These are phyloP conservation scores for Suillus cothurnatus DNA, from an alignment of 768 basidiomycete genomes.

Conservation along the genomic window DNA sequence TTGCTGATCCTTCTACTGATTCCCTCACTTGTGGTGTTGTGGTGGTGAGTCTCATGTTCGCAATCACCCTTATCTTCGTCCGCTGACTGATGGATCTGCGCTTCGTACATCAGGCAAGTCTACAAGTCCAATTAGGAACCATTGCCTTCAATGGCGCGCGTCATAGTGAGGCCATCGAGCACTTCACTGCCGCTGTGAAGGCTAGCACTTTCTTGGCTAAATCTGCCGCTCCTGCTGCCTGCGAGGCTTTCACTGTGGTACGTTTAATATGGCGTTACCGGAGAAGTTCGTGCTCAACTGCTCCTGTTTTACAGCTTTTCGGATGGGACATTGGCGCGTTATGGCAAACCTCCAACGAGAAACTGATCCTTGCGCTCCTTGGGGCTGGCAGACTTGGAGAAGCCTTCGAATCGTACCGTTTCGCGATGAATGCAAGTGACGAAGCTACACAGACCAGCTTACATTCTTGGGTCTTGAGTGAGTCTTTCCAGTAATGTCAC, in stretches of 20 bases:
- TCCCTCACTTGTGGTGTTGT: not conserved
- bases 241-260: not conserved
- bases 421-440: not conserved
- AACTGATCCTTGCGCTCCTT: not conserved
- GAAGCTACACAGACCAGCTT: not conserved
- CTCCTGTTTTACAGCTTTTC: not conserved
- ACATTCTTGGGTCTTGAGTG: not conserved
- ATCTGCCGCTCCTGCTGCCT: not conserved
- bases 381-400: not conserved
- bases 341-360: not conserved
- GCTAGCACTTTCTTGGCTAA: not conserved
- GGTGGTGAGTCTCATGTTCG: not conserved
- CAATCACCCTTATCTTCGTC: not conserved
- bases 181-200: not conserved
- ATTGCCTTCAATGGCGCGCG: not conserved
- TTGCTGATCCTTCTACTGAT: not conserved
- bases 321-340: not conserved
- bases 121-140: not conserved
- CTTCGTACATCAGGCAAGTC: not conserved
- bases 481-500: not conserved
- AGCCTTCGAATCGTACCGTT: not conserved
- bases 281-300: not conserved
- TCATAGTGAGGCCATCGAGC: not conserved
- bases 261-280: not conserved
- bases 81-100: not conserved